phyloP scores from a whole-genome alignment of 179 eudicot species.

The Silene coronaria region DNA sequence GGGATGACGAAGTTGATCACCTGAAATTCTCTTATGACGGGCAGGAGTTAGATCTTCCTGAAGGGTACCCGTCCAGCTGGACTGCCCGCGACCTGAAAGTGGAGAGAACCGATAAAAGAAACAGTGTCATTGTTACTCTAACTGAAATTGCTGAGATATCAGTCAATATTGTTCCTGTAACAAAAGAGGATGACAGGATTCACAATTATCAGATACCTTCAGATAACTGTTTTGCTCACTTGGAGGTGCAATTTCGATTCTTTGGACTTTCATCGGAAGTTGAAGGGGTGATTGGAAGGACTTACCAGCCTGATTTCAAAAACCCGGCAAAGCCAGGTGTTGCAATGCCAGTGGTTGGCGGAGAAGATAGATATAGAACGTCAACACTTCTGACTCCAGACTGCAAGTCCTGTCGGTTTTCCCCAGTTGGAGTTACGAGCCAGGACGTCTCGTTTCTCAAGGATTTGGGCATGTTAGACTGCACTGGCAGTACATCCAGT shows the following conservation, averaged over 20 bases:
- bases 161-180: constrained; percentile 45
- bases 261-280: constrained; percentile 40
- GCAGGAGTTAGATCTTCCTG: constrained; percentile 15
- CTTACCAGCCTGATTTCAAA: constrained; percentile 52
- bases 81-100: constrained; percentile 27
- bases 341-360: constrained; percentile 60
- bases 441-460: constrained; percentile 20
- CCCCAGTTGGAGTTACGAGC: constrained; percentile 20
- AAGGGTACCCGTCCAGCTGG: constrained; percentile 24
- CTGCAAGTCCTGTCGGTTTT: constrained; percentile 39
- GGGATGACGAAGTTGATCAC: constrained; percentile 38
- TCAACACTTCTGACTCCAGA: constrained; percentile 41
- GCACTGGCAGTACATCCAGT: constrained; percentile 28
- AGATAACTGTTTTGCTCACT: constrained; percentile 47
- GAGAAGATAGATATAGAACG: constrained; percentile 50
- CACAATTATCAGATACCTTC: constrained; percentile 47
- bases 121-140: constrained; percentile 36
- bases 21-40: constrained; percentile 25
- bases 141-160: constrained; percentile 34
- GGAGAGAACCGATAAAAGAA: constrained; percentile 38
- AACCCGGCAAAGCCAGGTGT: constrained; percentile 49
- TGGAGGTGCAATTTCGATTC: constrained; percentile 55
- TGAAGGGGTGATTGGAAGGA: constrained; percentile 58
- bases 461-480: constrained; percentile 34
- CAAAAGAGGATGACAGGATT: constrained; percentile 45